Conservation (phyloP, 208 protist genomes). For the Leishmania major region DNA sequence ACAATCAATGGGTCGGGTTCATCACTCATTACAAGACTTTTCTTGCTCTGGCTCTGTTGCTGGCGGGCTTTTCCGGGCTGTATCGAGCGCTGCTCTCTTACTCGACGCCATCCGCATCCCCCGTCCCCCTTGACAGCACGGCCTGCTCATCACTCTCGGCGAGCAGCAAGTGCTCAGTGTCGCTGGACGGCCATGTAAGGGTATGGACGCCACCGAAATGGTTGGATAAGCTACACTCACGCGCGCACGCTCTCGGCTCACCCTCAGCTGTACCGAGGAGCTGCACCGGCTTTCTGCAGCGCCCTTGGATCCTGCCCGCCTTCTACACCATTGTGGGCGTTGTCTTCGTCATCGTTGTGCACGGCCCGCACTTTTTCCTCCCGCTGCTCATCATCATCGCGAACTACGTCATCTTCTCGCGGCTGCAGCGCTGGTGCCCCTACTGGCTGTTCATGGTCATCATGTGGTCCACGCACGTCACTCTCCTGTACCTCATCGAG, state of each 20-base stretch:
- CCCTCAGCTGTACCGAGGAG: background rate
- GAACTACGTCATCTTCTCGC: slow-evolving; percentile 45
- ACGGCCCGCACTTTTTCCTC: slow-evolving; percentile 40
- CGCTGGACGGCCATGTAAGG: background rate
- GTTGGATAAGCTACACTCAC: background rate
- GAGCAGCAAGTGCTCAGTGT: background rate
- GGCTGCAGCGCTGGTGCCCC: slow-evolving; percentile 47
- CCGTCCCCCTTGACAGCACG: background rate
- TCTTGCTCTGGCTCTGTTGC: slow-evolving; percentile 5
- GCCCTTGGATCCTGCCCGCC: background rate
- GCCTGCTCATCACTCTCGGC: background rate
- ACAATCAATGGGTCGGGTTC: slow-evolving; percentile 33
- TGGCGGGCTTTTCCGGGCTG: background rate
- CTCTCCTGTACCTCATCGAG: slow-evolving; percentile 40
- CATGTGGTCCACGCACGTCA: slow-evolving; percentile 56
- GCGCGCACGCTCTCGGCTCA: background rate
- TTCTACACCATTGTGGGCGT: slow-evolving; percentile 32
- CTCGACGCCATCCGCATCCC: background rate
- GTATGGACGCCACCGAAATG: background rate
- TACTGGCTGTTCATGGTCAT: slow-evolving; percentile 47
- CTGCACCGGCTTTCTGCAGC: background rate
- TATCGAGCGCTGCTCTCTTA: background rate
- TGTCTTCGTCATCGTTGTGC: slow-evolving; percentile 27
- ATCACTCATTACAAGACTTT: background rate
- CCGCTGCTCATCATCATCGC: slow-evolving; percentile 26